Evolutionary conservation across 805 yeast species (phyloP), one percentile per base, ranked within the genome.

Genomic region (Kuraishia molischiana): DNA sequence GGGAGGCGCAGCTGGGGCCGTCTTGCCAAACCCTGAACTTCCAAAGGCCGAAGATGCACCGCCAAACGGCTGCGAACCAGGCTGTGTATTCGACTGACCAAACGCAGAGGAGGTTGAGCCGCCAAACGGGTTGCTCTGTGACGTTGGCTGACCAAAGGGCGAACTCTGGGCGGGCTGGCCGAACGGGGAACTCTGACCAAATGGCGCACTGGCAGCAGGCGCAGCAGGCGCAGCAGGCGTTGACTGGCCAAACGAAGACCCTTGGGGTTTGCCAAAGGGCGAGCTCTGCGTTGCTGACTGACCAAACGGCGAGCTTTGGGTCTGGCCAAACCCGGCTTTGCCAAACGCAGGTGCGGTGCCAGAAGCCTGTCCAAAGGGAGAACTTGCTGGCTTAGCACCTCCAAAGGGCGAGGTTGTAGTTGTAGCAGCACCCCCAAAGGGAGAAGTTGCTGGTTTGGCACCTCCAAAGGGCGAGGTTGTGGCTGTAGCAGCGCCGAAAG

Each of bases 371-470:
- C 37, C 32, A 32, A 32, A 32, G 24, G 34, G 18, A 8, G 38
- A 29, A 21, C 35, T 22, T 6, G 32, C 22, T 13, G 29, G 21
- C 9, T 20, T 20, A 15, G 30, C 30, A 18, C 19, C 15, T 18
- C 36, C 36, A 34, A 34, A 34, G 20, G 36, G 22, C 5, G 17
- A 19, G 19, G 19, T n/a, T n/a, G 35, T n/a, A 10, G 26, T 9
- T 22, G 31, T 19, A 15, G 36, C 20, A 15, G 31, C 20, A 22
- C 17, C 35, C 21, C 38, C 38, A 31, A 36, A 36, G 13, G 24
- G 32, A 5, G 35, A 17, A 4, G 33, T 13, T 28, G 26, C 17
- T 28, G 31, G 5, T 28, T 6, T 17, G n/a, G 35, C 15, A 18
- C 26, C 35, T 21, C 35, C 35, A 33, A 33, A 33, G 20, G 35